Base-by-base conservation (phyloP, 176 grass and related monocot genomes). In the sorghum (Sorghum bicolor) region DNA sequence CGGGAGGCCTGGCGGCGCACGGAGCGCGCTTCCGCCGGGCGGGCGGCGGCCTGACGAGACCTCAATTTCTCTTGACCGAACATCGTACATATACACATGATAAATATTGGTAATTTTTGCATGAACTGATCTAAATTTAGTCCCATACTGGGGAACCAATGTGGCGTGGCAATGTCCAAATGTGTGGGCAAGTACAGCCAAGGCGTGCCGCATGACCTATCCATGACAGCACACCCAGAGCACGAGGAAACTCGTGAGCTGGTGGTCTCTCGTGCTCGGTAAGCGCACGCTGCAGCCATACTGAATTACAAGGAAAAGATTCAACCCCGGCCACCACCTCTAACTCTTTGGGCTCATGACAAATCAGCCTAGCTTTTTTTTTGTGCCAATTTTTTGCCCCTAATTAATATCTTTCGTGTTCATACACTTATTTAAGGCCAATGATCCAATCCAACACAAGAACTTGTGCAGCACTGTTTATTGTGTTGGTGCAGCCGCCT, bases 371-470 rank as follows among this genome's bases (percentile, higher is more conserved):
- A 55, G 52, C 19, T 55, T 14, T 55, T 55, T 55, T 55, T n/a
- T 47, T 16, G 0, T 2, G 0, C 0, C n/a, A n/a, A n/a, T n/a
- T 47, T 16, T 1, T 2, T 2, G 0, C 36, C 36, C 36, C 36
- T 38, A 4, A 36, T 36, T n/a, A n/a, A 36, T 36, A 36, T 36
- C 4, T 36, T 36, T 5, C 5, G 5, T 36, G 34, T 5, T 36
- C n/a, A 36, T 5, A 36, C 34, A 33, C 3, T 33, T 33, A 33
- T 33, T 33, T 33, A 33, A 33, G n/a, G n/a, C n/a, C n/a, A n/a
- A n/a, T n/a, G n/a, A n/a, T n/a, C n/a, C n/a, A n/a, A n/a, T n/a
- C n/a, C n/a, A n/a, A n/a, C n/a, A n/a, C n/a, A n/a, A n/a, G n/a
- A n/a, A n/a, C n/a, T n/a, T n/a, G n/a, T n/a, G n/a, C n/a, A n/a